Percentiles rank a stretch among this genome's conserved stretches.
These are phyloP conservation scores for Tympanopsis confertula DNA, from an alignment of 2,329 filamentous ascomycete genomes.

Conservation along the genomic window DNA sequence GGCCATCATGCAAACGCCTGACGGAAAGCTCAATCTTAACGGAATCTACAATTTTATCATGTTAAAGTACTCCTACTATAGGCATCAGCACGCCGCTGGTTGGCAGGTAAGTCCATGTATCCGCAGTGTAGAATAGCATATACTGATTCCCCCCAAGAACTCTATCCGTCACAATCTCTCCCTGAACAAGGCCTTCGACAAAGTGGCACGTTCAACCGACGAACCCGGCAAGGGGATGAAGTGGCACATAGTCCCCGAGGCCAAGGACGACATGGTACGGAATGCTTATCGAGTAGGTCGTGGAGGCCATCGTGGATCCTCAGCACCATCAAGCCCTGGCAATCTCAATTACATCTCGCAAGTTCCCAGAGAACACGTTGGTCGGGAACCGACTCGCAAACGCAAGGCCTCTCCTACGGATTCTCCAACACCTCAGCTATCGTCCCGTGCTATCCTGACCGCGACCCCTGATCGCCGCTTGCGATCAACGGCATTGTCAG, in stretches of 20 bases:
- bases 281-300: constrained; percentile 55
- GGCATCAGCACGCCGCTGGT: constrained; percentile 62
- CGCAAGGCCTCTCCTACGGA: constrained; percentile 38
- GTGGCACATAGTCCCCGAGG: constrained; percentile 82
- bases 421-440: constrained; percentile 41
- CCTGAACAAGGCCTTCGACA: constrained; percentile 86
- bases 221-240: constrained; percentile 99
- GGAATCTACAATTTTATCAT: constrained; percentile 93
- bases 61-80: constrained; percentile 84
- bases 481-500: constrained; percentile 6
- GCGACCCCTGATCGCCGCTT: constrained; percentile 45
- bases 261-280: constrained; percentile 76
- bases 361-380: constrained; percentile 41
- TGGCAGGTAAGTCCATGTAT: constrained; percentile 63
- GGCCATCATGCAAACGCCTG: constrained; percentile 75
- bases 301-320: constrained; percentile 56
- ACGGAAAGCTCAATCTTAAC: constrained; percentile 80
- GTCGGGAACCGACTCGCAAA: constrained; percentile 39
- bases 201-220: constrained; percentile 81
- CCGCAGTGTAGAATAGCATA: constrained; percentile 1
- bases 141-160: constrained; percentile 41
- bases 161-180: constrained; percentile 95
- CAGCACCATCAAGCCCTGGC: constrained; percentile 56
- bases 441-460: constrained; percentile 35
- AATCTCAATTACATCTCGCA: constrained; percentile 46